Evolutionary conservation across 768 basidiomycete genomes (phyloP), one percentile per base, ranked within the genome.

Genomic region (Gloeopeniophorella convolvens): DNA sequence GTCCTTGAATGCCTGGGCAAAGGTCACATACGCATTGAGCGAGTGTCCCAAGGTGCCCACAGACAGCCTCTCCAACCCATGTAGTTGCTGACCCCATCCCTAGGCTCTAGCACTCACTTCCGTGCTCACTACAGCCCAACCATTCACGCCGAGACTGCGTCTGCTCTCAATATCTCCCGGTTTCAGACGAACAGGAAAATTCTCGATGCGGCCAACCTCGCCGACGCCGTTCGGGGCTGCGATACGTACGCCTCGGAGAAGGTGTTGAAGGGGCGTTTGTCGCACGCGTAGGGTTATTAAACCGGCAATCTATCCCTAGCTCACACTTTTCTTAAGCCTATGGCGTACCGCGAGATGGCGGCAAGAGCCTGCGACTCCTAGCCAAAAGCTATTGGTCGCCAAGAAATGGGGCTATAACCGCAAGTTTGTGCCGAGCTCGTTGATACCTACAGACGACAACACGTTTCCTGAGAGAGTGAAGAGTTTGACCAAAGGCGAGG

Each of bases 1-100:
- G 76, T 94, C 7, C 70, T 94, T 2, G 85, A 89, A 60, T 82
- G 83, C 54, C 65, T 88, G n/a, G 79, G 78, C 11, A 76, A 74
- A 54, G 89, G 89, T 2, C 73, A 76, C 58, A 69, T 92, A 42
- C 79, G 81, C 34, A 70, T 92, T 12, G 77, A 81, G 50, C 75
- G 71, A 3, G 59, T 63, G 15, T 20, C 23, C 3, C 32, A 9
- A 12, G 35, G 45, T 46, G 20, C 47, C 48, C 28, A 32, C 5
- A n/a, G n/a, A 9, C 42, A 13, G 11, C 9, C 37, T 23, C 42
- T 26, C 9, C n/a, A 20, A 10, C n/a, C 4, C 18, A 30, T 40
- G n/a, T 32, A 27, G 13, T 15, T 18, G n/a, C 5, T 15, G 34
- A n/a, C 26, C 37, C 49, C 42, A 31, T 39, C 6, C 24, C 33